Percentiles rank a stretch among this genome's conserved stretches.
These are phyloP conservation scores for Discostella pseudostelligera DNA, from an alignment of 108 stramenopile species.

Conservation along the genomic window DNA sequence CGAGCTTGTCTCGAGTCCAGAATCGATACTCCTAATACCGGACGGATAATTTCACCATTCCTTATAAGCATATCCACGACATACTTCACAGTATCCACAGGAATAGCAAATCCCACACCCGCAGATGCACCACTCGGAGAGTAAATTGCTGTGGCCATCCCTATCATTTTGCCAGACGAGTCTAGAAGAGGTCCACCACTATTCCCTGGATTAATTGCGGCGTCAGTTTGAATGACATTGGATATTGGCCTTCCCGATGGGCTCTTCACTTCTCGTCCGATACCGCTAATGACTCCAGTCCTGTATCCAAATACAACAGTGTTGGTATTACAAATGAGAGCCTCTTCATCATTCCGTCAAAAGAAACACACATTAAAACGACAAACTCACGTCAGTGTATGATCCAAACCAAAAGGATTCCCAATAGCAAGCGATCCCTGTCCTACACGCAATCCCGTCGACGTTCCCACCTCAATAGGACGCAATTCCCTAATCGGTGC, in stretches of 20 bases:
- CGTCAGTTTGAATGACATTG: slow-evolving; percentile 95
- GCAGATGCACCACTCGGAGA: slow-evolving; percentile 84
- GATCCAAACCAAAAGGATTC: slow-evolving; percentile 95
- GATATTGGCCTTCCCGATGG: slow-evolving; percentile 91
- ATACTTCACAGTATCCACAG: slow-evolving; percentile 42
- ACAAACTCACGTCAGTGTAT: slow-evolving; percentile 59
- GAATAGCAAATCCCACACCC: slow-evolving; percentile 96
- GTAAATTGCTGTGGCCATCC: slow-evolving; percentile 96
- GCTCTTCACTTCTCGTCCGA: slow-evolving; percentile 78
- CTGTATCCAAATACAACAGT: slow-evolving; percentile 22
- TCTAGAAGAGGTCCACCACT: slow-evolving; percentile 34
- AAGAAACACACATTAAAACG: background rate
- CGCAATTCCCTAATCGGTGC: slow-evolving; percentile 52
- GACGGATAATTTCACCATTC: slow-evolving; percentile 85
- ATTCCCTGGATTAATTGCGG: slow-evolving; percentile 62
- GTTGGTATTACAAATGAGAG: background rate
- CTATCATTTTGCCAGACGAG: slow-evolving; percentile 76
- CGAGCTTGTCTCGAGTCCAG: slow-evolving; percentile 85
- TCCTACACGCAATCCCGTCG: slow-evolving; percentile 63
- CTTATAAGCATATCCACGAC: slow-evolving; percentile 57
- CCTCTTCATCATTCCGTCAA: background rate
- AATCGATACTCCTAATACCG: slow-evolving; percentile 86
- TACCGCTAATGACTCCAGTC: slow-evolving; percentile 72
- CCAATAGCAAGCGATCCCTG: slow-evolving; percentile 84
- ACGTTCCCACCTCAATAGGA: slow-evolving; percentile 66